Evolutionary conservation across 169 alveolate genomes (phyloP).

Genomic region (Eimeria praecox): DNA sequence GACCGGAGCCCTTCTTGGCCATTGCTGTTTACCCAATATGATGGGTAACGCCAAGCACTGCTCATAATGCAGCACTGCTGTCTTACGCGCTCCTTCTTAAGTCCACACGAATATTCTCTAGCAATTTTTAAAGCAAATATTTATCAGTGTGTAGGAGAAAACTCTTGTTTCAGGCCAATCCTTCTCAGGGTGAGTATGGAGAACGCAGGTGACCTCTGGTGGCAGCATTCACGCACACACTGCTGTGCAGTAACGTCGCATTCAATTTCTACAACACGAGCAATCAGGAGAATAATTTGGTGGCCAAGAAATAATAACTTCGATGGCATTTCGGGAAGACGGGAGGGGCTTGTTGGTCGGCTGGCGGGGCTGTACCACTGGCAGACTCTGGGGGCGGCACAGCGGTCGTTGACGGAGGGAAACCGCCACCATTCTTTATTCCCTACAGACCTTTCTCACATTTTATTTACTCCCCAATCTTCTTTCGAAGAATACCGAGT

Average conservation of each 20-base stretch:
- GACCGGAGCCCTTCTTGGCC: too few relatives aligned
- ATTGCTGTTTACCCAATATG: not conserved
- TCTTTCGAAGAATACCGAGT: not conserved
- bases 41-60: not conserved
- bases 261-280: not conserved
- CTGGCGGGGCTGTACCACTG: not conserved
- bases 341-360: not conserved
- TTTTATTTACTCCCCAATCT: not conserved
- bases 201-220: slow-evolving; percentile 11
- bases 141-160: not conserved
- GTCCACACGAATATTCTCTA: too few relatives aligned
- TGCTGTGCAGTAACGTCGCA: not conserved
- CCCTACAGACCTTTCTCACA: not conserved
- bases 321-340: not conserved
- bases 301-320: not conserved
- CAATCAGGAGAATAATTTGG: not conserved
- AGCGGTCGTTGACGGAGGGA: not conserved
- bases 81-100: not conserved
- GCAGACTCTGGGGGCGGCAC: slow-evolving; percentile 29
- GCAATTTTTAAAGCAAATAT: not conserved
- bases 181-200: not conserved
- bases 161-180: not conserved
- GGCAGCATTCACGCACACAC: not conserved
- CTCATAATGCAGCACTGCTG: not conserved
- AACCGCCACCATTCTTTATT: not conserved